Evolutionary conservation across 805 yeast species (phyloP), one percentile per base, ranked within the genome.

Genomic region (Candida maris): DNA sequence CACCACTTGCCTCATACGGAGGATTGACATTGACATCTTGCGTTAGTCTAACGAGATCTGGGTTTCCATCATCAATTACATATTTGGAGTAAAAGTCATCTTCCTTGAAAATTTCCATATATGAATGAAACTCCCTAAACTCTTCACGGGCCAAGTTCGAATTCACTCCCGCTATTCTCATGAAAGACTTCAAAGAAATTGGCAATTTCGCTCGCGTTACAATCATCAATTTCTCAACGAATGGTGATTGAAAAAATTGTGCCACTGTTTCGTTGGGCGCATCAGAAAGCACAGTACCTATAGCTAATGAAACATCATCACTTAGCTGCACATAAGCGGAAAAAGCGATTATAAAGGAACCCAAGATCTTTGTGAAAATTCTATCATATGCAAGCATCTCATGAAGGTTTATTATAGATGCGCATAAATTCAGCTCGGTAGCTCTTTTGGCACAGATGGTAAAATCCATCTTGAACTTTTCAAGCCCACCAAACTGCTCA

Each of bases 201-300:
- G 97, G 97, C 42, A 85, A 73, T 51, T 89, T 87, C 0, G 93
- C 81, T 42, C 81, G 70, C 1, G 85, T 62, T 19, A 86, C 54
- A 12, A 74, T 63, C 20, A 80, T 51, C 4, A 70, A 54, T 33
- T 68, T 67, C 16, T 62, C 62, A 1, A 73, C 65, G 1, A 66
- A 58, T n/a, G 67, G 66, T 35, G 67, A 62, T 3, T 59, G 55
- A 45, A 77, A 78, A 45, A 78, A 74, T 12, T 51, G 54, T 40
- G 64, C 67, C 9, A 69, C 58, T 1, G 70, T 59, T 27, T 66
- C 55, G 27, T 66, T 65, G 1, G 81, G 77, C 27, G 73, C 69
- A 19, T 62, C 55, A 6, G 56, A 51, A 30, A 77, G 47, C 1
- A 78, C 68, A 2, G 50, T 54, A 13, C 66, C 55, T 4, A 77